Conservation (phyloP, 352 stramenopile species). For the Phytophthora kernoviae region DNA sequence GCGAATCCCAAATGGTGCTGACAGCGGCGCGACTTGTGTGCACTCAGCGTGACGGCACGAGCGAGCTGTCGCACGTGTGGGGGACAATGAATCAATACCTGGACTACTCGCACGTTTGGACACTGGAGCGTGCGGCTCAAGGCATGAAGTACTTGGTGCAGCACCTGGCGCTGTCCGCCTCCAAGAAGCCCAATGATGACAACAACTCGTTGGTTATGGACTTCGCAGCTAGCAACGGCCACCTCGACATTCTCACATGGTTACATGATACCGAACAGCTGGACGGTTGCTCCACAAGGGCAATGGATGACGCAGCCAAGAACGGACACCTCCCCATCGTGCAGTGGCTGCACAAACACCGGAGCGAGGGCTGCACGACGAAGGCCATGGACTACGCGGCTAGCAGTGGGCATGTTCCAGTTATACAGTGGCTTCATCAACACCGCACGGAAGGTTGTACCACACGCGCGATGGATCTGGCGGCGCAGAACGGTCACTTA, state of each 20-base stretch:
- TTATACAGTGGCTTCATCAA: conserved; percentile 66
- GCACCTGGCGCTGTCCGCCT: conserved; percentile 51
- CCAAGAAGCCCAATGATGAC: conserved; percentile 28
- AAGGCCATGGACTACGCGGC: conserved; percentile 72
- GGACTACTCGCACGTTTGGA: conserved; percentile 65
- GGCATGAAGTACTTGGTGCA: conserved; percentile 74
- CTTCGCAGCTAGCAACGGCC: conserved; percentile 67
- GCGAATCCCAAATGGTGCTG: conserved; percentile 47
- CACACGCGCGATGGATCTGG: conserved; percentile 66
- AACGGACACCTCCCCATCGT: conserved; percentile 56
- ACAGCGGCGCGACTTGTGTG: conserved; percentile 60
- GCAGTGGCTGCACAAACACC: conserved; percentile 64
- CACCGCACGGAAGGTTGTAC: conserved; percentile 54
- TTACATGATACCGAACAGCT: conserved; percentile 50
- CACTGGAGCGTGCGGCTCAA: conserved; percentile 59
- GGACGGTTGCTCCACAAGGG: conserved; percentile 56
- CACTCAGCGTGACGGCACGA: conserved; percentile 40
- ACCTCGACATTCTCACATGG: conserved; percentile 73
- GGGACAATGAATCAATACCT: conserved; percentile 47
- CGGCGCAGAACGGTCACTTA: conserved; percentile 62
- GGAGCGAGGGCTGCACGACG: conserved; percentile 61
- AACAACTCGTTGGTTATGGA: conserved; percentile 69
- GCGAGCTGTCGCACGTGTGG: conserved; percentile 68
- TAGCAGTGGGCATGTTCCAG: conserved; percentile 50
- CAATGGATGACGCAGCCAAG: conserved; percentile 66